Evolutionary conservation across 2,329 filamentous ascomycete genomes (phyloP), one percentile per base, ranked within the genome.

Genomic region (Hypomyces perniciosus): DNA sequence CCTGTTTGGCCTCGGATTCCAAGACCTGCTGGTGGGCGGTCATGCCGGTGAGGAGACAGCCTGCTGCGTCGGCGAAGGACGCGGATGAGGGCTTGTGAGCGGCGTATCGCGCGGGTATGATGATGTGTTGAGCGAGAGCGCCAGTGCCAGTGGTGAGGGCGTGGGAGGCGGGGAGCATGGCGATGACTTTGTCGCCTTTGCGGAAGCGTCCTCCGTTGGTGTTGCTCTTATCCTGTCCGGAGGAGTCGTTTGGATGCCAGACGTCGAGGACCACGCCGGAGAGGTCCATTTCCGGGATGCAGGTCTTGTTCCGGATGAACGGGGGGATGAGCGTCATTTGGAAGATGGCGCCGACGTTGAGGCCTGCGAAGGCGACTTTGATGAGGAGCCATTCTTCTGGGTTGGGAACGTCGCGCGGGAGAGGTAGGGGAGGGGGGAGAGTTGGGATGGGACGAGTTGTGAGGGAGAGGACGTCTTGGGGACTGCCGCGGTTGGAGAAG

Each of bases 261-360:
- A 70, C 60, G 6, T 67, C 65, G 1, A 65, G 56, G 6, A 76
- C 62, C 4, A 62, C 65, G 6, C 73, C 73, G 1, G 69, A 68
- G 35, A 75, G 68, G 50, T 76, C 73, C 56, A 72, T 65, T 12
- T 74, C 73, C 5, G 72, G 71, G 2, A 70, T 65, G 41, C 51
- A 72, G 4, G 53, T 63, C 45, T 55, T 59, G 55, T 56, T 57
- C 55, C 73, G 69, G 54, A 64, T 63, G 43, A 67, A 65, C 49
- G 56, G 63, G 48, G 72, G 72, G 34, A 73, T 54, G 4, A 74
- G 60, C n/a, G 65, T 62, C 63, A 73, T 68, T 13, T 70, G 64
- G 42, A 72, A 66, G 34, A 68, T 65, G 48, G 70, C 68, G 31
- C 72, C 72, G 4, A 71, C 70, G 53, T 76, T 76, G 51, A 77